Evolutionary conservation across 495 filamentous ascomycete genomes (phyloP).

Genomic region (Aspergillus ellipticus): DNA sequence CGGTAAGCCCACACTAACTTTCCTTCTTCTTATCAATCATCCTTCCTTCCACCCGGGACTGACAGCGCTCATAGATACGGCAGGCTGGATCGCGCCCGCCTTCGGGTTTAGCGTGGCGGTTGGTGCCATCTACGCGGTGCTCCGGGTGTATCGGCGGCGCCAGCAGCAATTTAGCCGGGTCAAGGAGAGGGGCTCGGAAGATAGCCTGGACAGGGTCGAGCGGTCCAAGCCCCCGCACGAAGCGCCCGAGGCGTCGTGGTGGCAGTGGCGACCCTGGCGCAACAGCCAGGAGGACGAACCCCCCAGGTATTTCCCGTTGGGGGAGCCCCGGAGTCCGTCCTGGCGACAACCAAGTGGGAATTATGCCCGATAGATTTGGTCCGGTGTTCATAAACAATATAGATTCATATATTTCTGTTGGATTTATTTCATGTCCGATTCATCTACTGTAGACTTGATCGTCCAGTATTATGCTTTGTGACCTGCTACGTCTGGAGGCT

Average conservation of each 20-base stretch:
- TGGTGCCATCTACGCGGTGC: conserved; percentile 9
- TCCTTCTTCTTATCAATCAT: no score
- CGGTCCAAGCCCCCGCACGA: conserved; percentile 16
- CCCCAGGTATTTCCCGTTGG: conserved; percentile 30
- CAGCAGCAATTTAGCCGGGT: conserved; percentile 4
- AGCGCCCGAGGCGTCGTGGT: conserved; percentile 26
- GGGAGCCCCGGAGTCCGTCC: conserved; percentile 14
- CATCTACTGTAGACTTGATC: no score
- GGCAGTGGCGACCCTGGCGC: conserved; percentile 36
- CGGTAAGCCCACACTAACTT: no score
- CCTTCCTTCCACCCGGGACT: no score
- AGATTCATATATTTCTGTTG: neutral
- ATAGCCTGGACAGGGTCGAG: conserved; percentile 19
- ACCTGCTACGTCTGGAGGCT: no score
- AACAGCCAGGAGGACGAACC: conserved; percentile 12
- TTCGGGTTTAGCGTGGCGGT: conserved; percentile 9
- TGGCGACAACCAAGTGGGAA: conserved; percentile 2
- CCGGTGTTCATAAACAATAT: neutral
- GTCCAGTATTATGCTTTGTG: no score
- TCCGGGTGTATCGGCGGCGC: conserved; percentile 14
- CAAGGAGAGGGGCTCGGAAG: conserved; percentile 19
- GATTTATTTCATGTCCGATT: neutral
- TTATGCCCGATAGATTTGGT: neutral
- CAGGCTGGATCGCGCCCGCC: conserved; percentile 13
- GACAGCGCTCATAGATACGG: no score